Percentiles rank a stretch among this genome's conserved stretches.
Conservation (phyloP, 768 basidiomycete species). For the Antrodiella citrinella region DNA sequence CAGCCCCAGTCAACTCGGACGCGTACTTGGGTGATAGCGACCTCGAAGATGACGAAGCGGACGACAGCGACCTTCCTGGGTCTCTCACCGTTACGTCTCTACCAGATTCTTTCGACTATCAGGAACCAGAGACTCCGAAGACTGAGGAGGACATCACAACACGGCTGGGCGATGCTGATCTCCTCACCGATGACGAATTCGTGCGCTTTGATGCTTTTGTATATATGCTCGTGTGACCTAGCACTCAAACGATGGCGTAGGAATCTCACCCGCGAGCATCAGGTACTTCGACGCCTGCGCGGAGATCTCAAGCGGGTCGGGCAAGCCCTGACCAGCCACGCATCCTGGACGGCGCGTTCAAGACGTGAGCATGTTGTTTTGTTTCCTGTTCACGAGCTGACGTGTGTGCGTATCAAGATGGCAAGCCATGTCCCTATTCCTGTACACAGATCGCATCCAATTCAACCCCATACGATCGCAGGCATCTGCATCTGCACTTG, state of each 20-base stretch:
- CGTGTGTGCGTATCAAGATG: no score
- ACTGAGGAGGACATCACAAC: not conserved
- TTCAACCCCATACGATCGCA: not conserved
- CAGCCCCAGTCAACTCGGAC: not conserved
- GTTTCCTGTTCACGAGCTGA: no score
- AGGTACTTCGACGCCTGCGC: not conserved
- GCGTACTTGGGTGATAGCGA: not conserved
- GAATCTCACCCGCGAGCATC: not conserved
- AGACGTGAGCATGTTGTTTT: not conserved
- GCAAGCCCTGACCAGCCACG: not conserved
- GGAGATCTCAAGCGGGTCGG: not conserved
- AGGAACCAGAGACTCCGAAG: not conserved
- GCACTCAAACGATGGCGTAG: no score
- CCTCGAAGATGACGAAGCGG: not conserved
- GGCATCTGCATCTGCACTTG: no score
- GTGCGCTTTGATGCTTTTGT: not conserved
- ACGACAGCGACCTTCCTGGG: not conserved
- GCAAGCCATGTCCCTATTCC: not conserved
- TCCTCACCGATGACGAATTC: not conserved
- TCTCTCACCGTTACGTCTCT: not conserved
- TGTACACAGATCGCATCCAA: not conserved
- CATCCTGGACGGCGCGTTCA: not conserved
- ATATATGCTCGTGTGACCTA: no score
- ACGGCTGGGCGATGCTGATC: not conserved
- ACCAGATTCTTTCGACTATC: not conserved